phyloP scores from a whole-genome alignment of 108 stramenopile species.

The Nitzschia palea region DNA sequence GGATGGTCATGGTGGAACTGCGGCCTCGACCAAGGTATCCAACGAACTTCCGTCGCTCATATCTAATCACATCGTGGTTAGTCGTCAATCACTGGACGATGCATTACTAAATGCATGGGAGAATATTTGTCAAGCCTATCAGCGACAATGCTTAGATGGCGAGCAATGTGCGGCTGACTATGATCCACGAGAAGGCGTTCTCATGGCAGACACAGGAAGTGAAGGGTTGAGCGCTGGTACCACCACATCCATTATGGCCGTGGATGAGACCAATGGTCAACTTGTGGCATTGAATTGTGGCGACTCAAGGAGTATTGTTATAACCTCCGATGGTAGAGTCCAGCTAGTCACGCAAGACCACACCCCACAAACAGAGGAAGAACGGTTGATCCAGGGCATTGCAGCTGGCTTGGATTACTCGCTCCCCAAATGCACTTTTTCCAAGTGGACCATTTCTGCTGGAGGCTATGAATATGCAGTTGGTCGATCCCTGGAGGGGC shows the following conservation, averaged over 20 bases:
- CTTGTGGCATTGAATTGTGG: conserved; percentile 77
- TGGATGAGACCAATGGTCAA: conserved; percentile 53
- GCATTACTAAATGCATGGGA: conserved; percentile 57
- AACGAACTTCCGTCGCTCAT: conserved; percentile 51
- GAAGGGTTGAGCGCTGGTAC: conserved; percentile 68
- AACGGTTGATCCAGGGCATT: conserved; percentile 51
- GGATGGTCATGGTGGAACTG: conserved; percentile 80
- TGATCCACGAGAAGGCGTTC: conserved; percentile 65
- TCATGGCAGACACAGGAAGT: conserved; percentile 64
- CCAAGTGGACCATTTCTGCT: conserved; percentile 50
- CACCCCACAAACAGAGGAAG: conserved; percentile 62
- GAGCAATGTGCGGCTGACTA: conserved; percentile 71
- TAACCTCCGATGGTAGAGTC: conserved; percentile 44
- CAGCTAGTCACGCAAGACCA: conserved; percentile 69
- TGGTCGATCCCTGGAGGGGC: conserved; percentile 64
- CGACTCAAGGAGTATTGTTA: conserved; percentile 65
- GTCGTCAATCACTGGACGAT: conserved; percentile 4
- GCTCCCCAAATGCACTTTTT: conserved; percentile 54
- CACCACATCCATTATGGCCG: conserved; percentile 59
- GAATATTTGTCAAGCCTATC: conserved; percentile 53
- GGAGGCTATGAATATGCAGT: conserved; percentile 82
- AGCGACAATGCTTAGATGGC: conserved; percentile 46
- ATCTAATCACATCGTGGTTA: conserved; percentile 41
- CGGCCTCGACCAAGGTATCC: conserved; percentile 59
- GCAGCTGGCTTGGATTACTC: conserved; percentile 56